Conservation (phyloP, 129 eudicot genomes). For the Lactuca sativa region DNA sequence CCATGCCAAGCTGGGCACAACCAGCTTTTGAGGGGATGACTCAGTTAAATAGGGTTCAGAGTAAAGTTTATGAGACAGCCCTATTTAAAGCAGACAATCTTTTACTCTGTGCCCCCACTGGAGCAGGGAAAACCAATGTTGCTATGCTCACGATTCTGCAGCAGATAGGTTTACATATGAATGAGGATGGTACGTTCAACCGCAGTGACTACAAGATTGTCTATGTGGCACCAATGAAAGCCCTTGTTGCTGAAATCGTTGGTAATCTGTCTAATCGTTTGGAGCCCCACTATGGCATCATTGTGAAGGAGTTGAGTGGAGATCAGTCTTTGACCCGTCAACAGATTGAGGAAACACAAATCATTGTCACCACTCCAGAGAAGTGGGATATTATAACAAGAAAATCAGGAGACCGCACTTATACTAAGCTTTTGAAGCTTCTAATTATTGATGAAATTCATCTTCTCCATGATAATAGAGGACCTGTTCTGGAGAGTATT, state of each 20-base stretch:
- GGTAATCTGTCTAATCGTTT: conserved; percentile 85
- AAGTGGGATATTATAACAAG: conserved; percentile 97
- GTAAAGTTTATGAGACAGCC: conserved; percentile 89
- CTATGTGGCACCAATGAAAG: conserved; percentile 98
- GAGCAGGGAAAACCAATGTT: conserved; percentile 97
- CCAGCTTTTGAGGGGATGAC: conserved; percentile 83
- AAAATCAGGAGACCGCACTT: conserved; percentile 91
- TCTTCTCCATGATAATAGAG: conserved; percentile 92
- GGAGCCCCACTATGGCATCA: conserved; percentile 58
- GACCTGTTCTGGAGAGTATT: conserved; percentile 94
- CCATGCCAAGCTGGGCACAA: conserved; percentile 89
- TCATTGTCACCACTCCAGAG: conserved; percentile 95
- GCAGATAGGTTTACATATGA: conserved; percentile 76
- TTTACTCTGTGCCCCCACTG: conserved; percentile 91
- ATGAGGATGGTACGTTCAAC: conserved; percentile 67
- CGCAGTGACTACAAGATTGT: conserved; percentile 85
- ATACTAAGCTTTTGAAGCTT: conserved; percentile 87
- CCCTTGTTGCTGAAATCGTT: conserved; percentile 93
- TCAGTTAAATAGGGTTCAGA: conserved; percentile 86
- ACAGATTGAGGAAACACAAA: conserved; percentile 92
- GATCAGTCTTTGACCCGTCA: conserved; percentile 86
- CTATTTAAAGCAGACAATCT: conserved; percentile 74
- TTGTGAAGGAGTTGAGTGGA: conserved; percentile 92
- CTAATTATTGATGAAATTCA: conserved; percentile 92
- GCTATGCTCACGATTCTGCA: conserved; percentile 96